A percentile compares a stretch with the other conserved stretches of the same genome.
Evolutionary conservation across 2,329 filamentous ascomycete genomes (phyloP).

Genomic region (Aspergillus japonicus): DNA sequence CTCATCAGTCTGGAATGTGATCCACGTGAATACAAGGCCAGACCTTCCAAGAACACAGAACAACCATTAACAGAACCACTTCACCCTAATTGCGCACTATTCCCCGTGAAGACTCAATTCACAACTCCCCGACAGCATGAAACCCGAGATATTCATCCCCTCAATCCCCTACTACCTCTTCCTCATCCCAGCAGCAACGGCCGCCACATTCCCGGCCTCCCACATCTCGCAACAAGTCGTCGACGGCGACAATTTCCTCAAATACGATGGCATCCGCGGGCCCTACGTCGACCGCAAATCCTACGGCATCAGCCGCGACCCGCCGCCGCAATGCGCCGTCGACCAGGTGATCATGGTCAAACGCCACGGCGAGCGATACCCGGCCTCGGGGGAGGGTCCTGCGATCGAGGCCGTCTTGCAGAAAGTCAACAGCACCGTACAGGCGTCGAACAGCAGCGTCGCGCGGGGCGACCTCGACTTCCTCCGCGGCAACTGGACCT

Average conservation of each 20-base stretch:
- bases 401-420: slow-evolving; percentile 15
- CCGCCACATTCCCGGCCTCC: neutral
- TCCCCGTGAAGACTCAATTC: neutral
- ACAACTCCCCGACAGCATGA: neutral
- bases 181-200: slow-evolving; percentile 1
- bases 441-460: neutral
- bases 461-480: slow-evolving; percentile 13
- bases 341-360: slow-evolving; percentile 26
- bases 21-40: neutral
- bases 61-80: neutral
- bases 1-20: neutral
- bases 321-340: slow-evolving; percentile 20
- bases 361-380: slow-evolving; percentile 27
- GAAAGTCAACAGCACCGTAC: slow-evolving; percentile 15
- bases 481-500: slow-evolving; percentile 23
- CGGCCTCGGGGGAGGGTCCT: slow-evolving; percentile 7
- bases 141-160: neutral
- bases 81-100: neutral
- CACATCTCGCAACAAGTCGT: slow-evolving; percentile 11
- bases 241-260: slow-evolving; percentile 21
- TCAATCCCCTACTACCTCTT: neutral
- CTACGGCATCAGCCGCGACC: slow-evolving; percentile 21
- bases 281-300: slow-evolving; percentile 19
- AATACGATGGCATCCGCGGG: slow-evolving; percentile 22
- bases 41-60: neutral